phyloP scores from a whole-genome alignment of 148 eudicot species.

The Rhododendron vialii region DNA sequence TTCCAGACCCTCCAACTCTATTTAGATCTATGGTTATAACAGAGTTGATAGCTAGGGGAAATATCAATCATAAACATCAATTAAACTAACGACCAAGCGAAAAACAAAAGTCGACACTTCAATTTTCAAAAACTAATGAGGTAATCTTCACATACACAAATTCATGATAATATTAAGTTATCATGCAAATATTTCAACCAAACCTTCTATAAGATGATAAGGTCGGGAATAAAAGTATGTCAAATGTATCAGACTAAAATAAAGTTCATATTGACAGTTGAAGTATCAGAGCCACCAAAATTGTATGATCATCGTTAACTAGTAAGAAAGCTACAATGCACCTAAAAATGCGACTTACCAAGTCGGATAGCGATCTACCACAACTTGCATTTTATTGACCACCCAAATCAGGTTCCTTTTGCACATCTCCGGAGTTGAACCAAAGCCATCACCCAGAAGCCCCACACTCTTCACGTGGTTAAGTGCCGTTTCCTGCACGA shows the following conservation, averaged over 20 bases:
- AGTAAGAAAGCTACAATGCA: background rate
- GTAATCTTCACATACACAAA: background rate
- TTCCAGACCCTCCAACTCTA: background rate
- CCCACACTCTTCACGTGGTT: conserved; percentile 87
- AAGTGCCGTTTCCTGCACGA: conserved; percentile 85
- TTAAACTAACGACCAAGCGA: background rate
- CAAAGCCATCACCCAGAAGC: conserved; percentile 85
- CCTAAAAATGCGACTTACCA: conserved; percentile 48
- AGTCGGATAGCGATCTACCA: conserved; percentile 87
- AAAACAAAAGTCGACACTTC: background rate
- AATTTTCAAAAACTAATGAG: background rate
- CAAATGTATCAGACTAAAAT: background rate
- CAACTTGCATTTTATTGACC: conserved; percentile 82
- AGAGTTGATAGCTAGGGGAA: background rate
- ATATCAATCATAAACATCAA: too few relatives aligned
- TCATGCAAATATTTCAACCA: background rate
- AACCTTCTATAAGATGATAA: background rate
- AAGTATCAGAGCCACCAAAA: background rate
- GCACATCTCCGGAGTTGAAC: conserved; percentile 91
- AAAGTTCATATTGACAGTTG: background rate
- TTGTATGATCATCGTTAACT: background rate
- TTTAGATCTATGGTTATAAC: background rate
- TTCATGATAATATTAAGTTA: background rate
- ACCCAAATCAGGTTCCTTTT: conserved; percentile 91
- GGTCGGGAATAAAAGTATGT: background rate